Percentiles rank a stretch among this genome's conserved stretches.
phyloP scores from a whole-genome alignment of 495 filamentous ascomycete species.

The Melanomma pulvis-pyrius region DNA sequence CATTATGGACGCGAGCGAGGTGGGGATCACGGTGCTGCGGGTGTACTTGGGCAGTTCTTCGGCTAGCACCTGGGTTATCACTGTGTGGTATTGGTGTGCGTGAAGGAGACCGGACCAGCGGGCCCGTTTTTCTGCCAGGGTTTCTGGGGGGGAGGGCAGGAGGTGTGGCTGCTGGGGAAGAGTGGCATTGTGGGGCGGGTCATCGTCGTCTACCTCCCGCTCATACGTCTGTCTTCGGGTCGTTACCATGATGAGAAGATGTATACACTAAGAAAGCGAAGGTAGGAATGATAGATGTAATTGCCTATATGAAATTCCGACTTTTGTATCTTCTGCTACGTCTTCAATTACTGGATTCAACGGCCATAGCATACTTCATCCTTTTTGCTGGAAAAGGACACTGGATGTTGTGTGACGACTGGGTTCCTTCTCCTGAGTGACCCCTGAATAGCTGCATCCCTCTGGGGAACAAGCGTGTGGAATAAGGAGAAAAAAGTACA shows the following conservation, averaged over 20 bases:
- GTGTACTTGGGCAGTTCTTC: conserved; percentile 28
- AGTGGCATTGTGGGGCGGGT: not conserved
- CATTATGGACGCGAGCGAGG: conserved; percentile 5
- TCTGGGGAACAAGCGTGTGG: no score
- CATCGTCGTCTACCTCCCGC: not conserved
- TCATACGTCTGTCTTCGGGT: not conserved
- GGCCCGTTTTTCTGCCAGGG: not conserved
- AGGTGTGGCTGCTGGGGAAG: no score
- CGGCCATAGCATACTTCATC: not conserved
- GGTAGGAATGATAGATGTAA: not conserved
- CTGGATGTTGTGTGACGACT: no score
- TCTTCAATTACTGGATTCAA: not conserved
- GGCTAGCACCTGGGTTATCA: conserved; percentile 15
- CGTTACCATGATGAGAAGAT: not conserved
- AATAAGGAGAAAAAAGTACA: no score
- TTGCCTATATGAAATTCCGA: no score
- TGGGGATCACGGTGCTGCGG: conserved; percentile 1
- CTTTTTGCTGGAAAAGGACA: no score
- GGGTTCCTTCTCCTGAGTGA: no score
- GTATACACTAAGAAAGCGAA: not conserved
- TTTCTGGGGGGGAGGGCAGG: not conserved
- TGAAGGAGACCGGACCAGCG: conserved; percentile 9
- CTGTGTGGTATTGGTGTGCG: not conserved
- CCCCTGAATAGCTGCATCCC: no score
- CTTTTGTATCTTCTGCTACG: not conserved